Evolutionary conservation across 257 asterid species (phyloP), one percentile per base, ranked within the genome.

Genomic region (Nicotiana undulata): DNA sequence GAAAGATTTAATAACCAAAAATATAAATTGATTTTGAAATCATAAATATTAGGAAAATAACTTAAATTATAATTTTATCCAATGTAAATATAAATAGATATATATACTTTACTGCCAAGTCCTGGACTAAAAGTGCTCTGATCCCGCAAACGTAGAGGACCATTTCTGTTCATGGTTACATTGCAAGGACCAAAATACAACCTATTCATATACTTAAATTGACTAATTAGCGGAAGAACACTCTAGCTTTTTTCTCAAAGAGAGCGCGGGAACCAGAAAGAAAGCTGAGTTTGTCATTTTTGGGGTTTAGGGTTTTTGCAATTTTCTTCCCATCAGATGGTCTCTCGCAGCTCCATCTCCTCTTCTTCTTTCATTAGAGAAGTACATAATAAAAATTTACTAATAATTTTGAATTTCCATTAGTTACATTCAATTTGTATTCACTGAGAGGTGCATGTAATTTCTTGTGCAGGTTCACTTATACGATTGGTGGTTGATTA

Each of bases 401-500:
- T 40, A 40, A 40, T 40, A 37, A 37, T 40, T 65, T 65, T 1
- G 4, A 32, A 4, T 65, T 32, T 37, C 2, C 74, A 6, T 65
- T 65, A 32, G 2, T 32, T 65, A 32, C 75, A 65, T 65, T 65
- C 26, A 32, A 64, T 64, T 37, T 40, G 46, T 32, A 9, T 40
- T 40, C 46, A 7, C 46, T 40, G 46, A 18, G 17, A 37, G 26
- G 26, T 68, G 22, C 11, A 11, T 12, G 24, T 56, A 56, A 56
- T 10, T 20, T 68, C 13, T 68, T 68, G 10, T 68, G 77, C 58
- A 68, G 77, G 58, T 63, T 26, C 22, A 68, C 77, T 79, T 92
- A 88, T 85, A 85, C 9, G 90, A 88, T 11, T 92, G 95, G 97
- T 91, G 94, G 95, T 89, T 92, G 86, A 81, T 85, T 40, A 87